Percentiles rank a stretch among this genome's conserved stretches.
Conservation (phyloP, 225 moss, liverwort and hornwort genomes). For the Marchantia polymorpha region DNA sequence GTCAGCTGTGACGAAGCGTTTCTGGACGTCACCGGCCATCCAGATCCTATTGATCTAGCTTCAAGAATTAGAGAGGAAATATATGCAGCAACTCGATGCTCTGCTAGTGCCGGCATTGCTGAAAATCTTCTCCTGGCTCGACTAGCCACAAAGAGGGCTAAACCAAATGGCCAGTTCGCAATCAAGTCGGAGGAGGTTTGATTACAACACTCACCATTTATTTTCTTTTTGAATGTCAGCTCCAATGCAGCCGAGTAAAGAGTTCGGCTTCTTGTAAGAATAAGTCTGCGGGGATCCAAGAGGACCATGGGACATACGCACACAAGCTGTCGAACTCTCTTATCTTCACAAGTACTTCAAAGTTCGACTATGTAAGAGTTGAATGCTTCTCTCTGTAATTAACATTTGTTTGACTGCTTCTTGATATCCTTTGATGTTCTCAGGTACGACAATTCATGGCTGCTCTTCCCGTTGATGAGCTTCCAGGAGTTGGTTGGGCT, state of each 20-base stretch:
- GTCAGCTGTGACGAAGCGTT: slow-evolving; percentile 99
- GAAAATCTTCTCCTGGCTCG: slow-evolving; percentile 91
- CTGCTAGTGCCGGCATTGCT: slow-evolving; percentile 91
- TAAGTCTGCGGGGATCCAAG: neutral
- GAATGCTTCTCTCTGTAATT: too few relatives aligned
- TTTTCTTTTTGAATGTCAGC: neutral
- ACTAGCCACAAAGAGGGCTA: slow-evolving; percentile 90
- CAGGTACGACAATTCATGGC: slow-evolving; percentile 80
- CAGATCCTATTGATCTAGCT: slow-evolving; percentile 77
- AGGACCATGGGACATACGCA: too few relatives aligned
- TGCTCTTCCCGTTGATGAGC: slow-evolving; percentile 77
- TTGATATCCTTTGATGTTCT: slow-evolving; percentile 5
- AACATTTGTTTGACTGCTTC: neutral
- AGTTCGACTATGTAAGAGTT: too few relatives aligned
- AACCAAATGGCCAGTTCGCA: slow-evolving; percentile 78
- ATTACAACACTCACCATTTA: neutral
- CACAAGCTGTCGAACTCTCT: too few relatives aligned
- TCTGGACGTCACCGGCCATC: slow-evolving; percentile 82
- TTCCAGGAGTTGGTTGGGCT: slow-evolving; percentile 96
- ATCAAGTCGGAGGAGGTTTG: slow-evolving; percentile 70
- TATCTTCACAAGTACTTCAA: too few relatives aligned
- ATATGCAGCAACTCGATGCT: slow-evolving; percentile 71
- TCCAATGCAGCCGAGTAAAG: neutral
- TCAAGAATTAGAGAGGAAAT: slow-evolving; percentile 70
- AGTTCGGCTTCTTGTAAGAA: neutral